Evolutionary conservation across 371 early-diverging fungal species (phyloP).

Genomic region (Mortierella sp.): DNA sequence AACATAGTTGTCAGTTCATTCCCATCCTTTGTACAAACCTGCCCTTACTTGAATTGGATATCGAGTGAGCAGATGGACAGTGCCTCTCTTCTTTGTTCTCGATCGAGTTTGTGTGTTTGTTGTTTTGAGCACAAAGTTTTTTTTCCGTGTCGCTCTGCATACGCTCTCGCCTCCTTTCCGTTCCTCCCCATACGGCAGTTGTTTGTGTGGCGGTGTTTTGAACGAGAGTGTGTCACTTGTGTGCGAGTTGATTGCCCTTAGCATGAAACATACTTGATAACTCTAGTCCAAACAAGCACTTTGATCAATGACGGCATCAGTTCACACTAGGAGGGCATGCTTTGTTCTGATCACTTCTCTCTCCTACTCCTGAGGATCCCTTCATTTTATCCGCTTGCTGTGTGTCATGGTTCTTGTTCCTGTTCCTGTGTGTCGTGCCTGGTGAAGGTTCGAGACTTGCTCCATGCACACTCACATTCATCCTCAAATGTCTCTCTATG

Average conservation of each 20-base stretch:
- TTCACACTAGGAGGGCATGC: not conserved
- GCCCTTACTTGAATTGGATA: not conserved
- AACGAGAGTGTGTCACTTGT: slow-evolving; percentile 6
- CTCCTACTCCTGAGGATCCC: no score
- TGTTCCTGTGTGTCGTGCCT: no score
- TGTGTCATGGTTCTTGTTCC: no score
- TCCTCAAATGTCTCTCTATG: not conserved
- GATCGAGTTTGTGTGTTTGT: not conserved
- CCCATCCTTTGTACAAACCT: not conserved
- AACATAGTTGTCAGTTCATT: not conserved
- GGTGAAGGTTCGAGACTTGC: not conserved
- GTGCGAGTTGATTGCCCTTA: not conserved
- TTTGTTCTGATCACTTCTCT: no score
- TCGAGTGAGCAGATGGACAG: slow-evolving; percentile 1
- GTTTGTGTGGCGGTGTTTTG: not conserved
- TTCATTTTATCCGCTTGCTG: not conserved
- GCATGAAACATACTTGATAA: not conserved
- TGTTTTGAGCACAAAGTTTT: not conserved
- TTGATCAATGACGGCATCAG: not conserved
- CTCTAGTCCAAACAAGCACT: slow-evolving; percentile 4
- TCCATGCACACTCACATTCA: not conserved
- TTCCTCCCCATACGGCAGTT: not conserved
- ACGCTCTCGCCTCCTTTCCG: not conserved
- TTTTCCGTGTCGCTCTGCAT: not conserved
- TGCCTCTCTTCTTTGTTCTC: not conserved